These are phyloP conservation scores for Syzygium syzygioides DNA, from an alignment of 441 rosid species.

Conservation along the genomic window DNA sequence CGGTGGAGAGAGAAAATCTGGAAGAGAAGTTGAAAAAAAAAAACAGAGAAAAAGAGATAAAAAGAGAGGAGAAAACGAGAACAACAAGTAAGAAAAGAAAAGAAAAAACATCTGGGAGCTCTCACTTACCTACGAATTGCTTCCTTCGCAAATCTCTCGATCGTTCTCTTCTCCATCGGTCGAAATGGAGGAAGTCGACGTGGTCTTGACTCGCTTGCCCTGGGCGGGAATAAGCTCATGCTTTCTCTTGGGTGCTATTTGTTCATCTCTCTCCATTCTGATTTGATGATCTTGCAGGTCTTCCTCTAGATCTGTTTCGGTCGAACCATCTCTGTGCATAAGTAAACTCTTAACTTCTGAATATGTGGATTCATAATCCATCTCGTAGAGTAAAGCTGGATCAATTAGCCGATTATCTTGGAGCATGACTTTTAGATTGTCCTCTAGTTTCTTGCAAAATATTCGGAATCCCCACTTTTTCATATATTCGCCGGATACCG, in stretches of 20 bases:
- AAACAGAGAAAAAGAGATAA: too few relatives aligned
- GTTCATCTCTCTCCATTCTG: not conserved
- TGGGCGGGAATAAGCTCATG: not conserved
- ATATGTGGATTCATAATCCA: rapidly evolving
- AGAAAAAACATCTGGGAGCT: too few relatives aligned
- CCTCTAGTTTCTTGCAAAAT: not conserved
- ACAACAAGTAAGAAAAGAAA: too few relatives aligned
- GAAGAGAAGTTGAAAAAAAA: too few relatives aligned
- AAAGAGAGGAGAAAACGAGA: not conserved
- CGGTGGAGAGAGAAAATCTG: too few relatives aligned
- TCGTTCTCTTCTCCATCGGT: not conserved
- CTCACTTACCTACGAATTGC: too few relatives aligned
- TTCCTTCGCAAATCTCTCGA: too few relatives aligned
- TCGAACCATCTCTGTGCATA: rapidly evolving
- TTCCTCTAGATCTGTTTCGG: rapidly evolving
- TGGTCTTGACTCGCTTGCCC: not conserved
- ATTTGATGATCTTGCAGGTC: not conserved
- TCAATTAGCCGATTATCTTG: rapidly evolving
- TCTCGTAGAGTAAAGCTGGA: not conserved
- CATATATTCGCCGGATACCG: rapidly evolving
- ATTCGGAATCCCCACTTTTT: not conserved
- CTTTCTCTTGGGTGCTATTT: not conserved
- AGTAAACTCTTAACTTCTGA: not conserved
- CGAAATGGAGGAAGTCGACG: not conserved
- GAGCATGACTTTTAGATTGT: rapidly evolving